Percentiles rank a stretch among this genome's conserved stretches.
These are phyloP conservation scores for Auricularia cornea DNA, from an alignment of 768 basidiomycete genomes.

Conservation along the genomic window DNA sequence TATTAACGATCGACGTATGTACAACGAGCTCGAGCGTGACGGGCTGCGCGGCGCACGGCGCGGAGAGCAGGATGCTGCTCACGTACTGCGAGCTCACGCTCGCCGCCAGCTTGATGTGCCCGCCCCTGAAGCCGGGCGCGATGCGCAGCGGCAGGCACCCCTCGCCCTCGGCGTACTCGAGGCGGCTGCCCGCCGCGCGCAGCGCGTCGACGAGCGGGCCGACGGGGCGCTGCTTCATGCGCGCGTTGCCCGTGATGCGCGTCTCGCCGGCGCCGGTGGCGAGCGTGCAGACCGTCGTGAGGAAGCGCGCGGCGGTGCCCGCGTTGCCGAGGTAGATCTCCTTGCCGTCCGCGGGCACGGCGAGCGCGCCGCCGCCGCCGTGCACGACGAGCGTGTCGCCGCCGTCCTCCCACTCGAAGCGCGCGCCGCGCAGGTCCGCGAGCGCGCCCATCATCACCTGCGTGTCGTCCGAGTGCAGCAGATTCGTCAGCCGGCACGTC, in stretches of 20 bases:
- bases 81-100: constrained; percentile 98
- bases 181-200: constrained; percentile 63
- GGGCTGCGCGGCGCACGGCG: constrained; percentile 81
- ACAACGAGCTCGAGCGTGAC: constrained; percentile 83
- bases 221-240: constrained; percentile 98
- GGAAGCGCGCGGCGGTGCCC: constrained; percentile 94
- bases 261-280: constrained; percentile 29
- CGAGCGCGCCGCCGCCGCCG: constrained; percentile 75
- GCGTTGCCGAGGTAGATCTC: constrained; percentile 96
- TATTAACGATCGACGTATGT: too few species aligned
- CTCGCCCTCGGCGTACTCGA: constrained; percentile 67
- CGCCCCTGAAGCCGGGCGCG: constrained; percentile 56
- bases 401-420: constrained; percentile 90
- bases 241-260: constrained; percentile 85
- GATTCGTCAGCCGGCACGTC: constrained; percentile 78
- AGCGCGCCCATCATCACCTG: constrained; percentile 99
- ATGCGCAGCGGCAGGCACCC: constrained; percentile 90
- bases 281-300: constrained; percentile 91
- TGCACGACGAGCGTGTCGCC: constrained; percentile 91
- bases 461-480: constrained; percentile 95
- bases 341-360: constrained; percentile 69
- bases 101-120: constrained; percentile 78
- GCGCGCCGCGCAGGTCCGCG: constrained; percentile 82
- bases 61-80: constrained; percentile 91
- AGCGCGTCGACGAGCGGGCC: constrained; percentile 92